Evolutionary conservation across 1,284 basidiomycete species (phyloP).

Genomic region (Omphalotus olearius): DNA sequence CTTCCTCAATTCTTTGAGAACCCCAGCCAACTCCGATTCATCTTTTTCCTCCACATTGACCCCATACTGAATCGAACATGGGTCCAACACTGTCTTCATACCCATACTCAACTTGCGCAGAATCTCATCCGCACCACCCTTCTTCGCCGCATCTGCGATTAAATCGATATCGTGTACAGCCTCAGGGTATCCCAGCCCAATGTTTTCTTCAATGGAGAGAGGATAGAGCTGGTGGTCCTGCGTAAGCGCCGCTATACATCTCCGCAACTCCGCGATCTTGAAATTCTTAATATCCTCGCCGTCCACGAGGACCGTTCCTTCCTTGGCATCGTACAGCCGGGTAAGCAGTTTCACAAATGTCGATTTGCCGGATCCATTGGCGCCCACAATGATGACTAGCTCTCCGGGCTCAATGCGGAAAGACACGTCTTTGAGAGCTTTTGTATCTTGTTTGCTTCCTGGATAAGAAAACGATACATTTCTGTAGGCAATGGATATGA

Average conservation of each 20-base stretch:
- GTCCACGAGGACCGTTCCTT: slow-evolving; percentile 38
- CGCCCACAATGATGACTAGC: slow-evolving; percentile 37
- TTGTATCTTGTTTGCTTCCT: slow-evolving; percentile 12
- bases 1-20: slow-evolving; percentile 30
- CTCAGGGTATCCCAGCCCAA: slow-evolving; percentile 37
- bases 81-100: slow-evolving; percentile 29
- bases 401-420: slow-evolving; percentile 40
- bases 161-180: slow-evolving; percentile 22
- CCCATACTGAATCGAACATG: slow-evolving; percentile 21
- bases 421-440: slow-evolving; percentile 31
- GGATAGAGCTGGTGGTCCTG: slow-evolving; percentile 43
- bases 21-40: slow-evolving; percentile 28
- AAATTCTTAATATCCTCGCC: slow-evolving; percentile 31
- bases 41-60: slow-evolving; percentile 28
- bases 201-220: slow-evolving; percentile 39
- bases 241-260: slow-evolving; percentile 35
- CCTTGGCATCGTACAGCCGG: slow-evolving; percentile 37
- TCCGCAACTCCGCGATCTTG: slow-evolving; percentile 29
- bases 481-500: slow-evolving; percentile 19
- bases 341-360: slow-evolving; percentile 40
- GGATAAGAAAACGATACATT: slow-evolving; percentile 36
- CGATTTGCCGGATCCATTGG: slow-evolving; percentile 34
- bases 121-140: slow-evolving; percentile 34
- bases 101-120: slow-evolving; percentile 28
- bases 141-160: slow-evolving; percentile 30